Conservation (phyloP, 768 basidiomycete genomes). For the Postia placenta region DNA sequence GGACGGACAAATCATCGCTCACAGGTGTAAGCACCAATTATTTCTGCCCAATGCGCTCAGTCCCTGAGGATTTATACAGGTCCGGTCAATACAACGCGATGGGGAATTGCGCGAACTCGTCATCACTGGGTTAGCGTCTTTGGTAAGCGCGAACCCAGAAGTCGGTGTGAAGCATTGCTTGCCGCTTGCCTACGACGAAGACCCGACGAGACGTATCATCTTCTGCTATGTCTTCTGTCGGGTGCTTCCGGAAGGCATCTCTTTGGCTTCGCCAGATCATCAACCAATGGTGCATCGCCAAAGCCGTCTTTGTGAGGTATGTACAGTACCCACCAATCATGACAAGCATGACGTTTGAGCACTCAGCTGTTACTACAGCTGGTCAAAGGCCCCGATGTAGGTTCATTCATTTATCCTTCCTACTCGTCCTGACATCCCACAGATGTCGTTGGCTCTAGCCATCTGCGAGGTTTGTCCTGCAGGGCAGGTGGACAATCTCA, state of each 20-base stretch:
- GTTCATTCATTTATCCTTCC: constrained; percentile 17
- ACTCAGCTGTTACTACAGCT: constrained; percentile 37
- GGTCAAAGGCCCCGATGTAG: constrained; percentile 68
- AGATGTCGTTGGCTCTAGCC: constrained; percentile 78
- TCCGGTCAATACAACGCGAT: constrained; percentile 19
- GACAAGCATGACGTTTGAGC: no score
- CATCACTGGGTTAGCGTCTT: constrained; percentile 73
- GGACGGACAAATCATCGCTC: constrained; percentile 20
- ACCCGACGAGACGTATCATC: constrained; percentile 64
- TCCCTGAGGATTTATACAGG: constrained; percentile 4
- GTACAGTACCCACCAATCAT: constrained; percentile 3
- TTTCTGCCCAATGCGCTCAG: no score
- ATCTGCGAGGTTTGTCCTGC: constrained; percentile 85
- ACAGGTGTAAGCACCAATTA: no score
- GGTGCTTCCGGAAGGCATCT: constrained; percentile 74
- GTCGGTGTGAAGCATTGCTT: constrained; percentile 88
- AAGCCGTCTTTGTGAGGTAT: constrained; percentile 30
- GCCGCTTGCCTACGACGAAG: constrained; percentile 67
- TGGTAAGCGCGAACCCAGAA: constrained; percentile 81
- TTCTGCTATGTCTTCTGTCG: constrained; percentile 83
- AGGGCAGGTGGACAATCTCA: constrained; percentile 75
- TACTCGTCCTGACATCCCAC: not conserved
- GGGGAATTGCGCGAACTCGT: constrained; percentile 65
- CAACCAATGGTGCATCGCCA: constrained; percentile 16
- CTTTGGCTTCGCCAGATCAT: constrained; percentile 60